Base-by-base conservation (phyloP, 768 basidiomycete genomes). In the Harrya chromipes region DNA sequence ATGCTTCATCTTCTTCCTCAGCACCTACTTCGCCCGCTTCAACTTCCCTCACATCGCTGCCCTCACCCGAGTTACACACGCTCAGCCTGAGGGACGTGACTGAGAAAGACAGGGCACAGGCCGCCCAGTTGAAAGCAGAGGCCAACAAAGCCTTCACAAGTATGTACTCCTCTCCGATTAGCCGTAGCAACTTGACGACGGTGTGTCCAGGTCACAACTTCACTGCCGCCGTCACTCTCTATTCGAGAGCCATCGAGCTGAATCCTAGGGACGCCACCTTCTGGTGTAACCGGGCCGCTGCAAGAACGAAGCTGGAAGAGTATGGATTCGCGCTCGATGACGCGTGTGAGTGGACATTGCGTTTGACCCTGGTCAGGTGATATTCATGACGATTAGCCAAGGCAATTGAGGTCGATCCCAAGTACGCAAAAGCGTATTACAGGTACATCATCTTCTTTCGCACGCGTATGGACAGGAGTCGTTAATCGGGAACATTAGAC, bases 201-300 rank as follows among this genome's bases (percentile, higher is more conserved):
- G 33, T 4, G 29, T 11, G n/a, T 46, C 24, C 50, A 77, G 90
- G 70, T 40, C 87, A 91, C 65, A 82, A 89, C 58, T 98, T 94
- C 65, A 75, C 77, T 19, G 66, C 70, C 14, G 92, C 94, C 11
- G 84, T 87, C 10, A 76, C 79, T 35, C 70, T 97, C 33, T 99
- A 98, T 67, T 79, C 86, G 3, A 71, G 83, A 33, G 91, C 95
- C 2, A 88, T 98, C 57, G 83, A 87, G 56, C 79, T 85, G 63
- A 94, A 99, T 65, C 94, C 93, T 0, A 74, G 75, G 47, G 95
- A 97, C 60, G 73, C 93, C 45, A 94, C 92, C 13, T 69, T 95
- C 45, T 98, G 90, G 88, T 94, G 88, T 64, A 98, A 98, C 70
- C 81, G 95, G 33, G 93, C 97, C 2, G 90, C 92, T 69, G 80